A percentile compares a stretch with the other conserved stretches of the same genome.
These are phyloP conservation scores for Phytopythium delawarense DNA, from an alignment of 352 stramenopile genomes.

Conservation along the genomic window DNA sequence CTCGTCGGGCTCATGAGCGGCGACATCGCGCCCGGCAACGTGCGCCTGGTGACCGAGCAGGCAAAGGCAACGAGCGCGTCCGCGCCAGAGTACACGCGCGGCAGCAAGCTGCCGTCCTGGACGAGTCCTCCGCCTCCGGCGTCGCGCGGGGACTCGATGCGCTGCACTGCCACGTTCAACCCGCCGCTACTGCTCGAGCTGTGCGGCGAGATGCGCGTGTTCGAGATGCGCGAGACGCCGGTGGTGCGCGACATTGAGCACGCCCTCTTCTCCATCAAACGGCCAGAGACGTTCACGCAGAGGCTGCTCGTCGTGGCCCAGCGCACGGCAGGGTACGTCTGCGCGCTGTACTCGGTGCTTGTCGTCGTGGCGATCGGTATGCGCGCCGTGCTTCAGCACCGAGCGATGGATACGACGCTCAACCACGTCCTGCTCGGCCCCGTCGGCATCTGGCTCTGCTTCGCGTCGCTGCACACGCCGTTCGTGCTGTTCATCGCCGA, in stretches of 20 bases:
- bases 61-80: background rate
- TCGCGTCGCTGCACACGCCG: constrained; percentile 79
- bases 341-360: constrained; percentile 60
- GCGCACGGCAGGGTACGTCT: constrained; percentile 53
- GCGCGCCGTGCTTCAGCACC: constrained; percentile 63
- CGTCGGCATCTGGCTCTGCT: constrained; percentile 83
- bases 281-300: constrained; percentile 68
- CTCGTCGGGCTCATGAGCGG: constrained; percentile 81
- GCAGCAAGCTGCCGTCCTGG: constrained; percentile 58
- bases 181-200: constrained; percentile 66
- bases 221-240: constrained; percentile 80
- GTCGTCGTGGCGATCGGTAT: constrained; percentile 64
- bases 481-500: constrained; percentile 78
- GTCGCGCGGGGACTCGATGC: constrained; percentile 35
- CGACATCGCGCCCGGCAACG: constrained; percentile 66
- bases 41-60: constrained; percentile 34
- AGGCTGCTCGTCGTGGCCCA: constrained; percentile 65
- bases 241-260: constrained; percentile 77
- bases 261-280: constrained; percentile 69
- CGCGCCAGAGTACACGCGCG: constrained; percentile 37
- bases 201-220: constrained; percentile 86
- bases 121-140: constrained; percentile 16
- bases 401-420: constrained; percentile 59
- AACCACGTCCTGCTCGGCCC: constrained; percentile 66
- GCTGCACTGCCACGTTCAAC: constrained; percentile 77